phyloP scores from a whole-genome alignment of 2,329 filamentous ascomycete species.

The Lecanoromycetidae sp. region DNA sequence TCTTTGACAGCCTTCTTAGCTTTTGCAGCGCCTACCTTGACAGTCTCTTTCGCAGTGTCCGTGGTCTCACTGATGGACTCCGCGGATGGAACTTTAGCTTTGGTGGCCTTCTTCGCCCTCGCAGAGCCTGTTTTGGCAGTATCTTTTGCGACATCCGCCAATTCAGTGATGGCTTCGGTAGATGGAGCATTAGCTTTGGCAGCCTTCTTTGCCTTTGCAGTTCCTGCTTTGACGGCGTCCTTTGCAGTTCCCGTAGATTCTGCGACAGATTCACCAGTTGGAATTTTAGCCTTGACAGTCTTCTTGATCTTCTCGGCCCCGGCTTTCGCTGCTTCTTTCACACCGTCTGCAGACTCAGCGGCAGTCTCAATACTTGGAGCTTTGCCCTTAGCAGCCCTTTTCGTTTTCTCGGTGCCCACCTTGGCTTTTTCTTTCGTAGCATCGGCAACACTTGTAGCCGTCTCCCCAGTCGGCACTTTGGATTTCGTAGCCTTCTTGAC shows the following conservation, averaged over 20 bases:
- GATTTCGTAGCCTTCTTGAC: neutral
- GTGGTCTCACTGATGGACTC: too few relatives aligned
- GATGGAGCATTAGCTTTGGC: neutral
- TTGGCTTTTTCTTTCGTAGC: neutral
- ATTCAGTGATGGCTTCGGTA: constrained; percentile 4
- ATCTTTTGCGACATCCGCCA: neutral
- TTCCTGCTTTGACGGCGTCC: neutral
- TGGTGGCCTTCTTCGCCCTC: constrained; percentile 18
- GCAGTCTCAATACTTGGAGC: neutral
- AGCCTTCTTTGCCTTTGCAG: constrained; percentile 5
- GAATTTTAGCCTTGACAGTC: constrained; percentile 18
- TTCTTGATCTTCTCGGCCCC: constrained; percentile 27
- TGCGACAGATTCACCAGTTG: neutral
- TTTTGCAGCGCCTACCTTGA: neutral
- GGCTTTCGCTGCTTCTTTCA: constrained; percentile 4
- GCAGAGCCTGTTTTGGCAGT: neutral
- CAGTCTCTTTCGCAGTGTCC: too few relatives aligned
- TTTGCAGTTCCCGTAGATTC: neutral
- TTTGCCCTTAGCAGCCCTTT: constrained; percentile 1
- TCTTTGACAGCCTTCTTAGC: neutral
- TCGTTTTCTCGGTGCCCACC: neutral
- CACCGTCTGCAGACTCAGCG: neutral
- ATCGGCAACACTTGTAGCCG: too few relatives aligned
- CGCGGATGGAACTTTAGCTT: too few relatives aligned
- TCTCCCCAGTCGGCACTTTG: too few relatives aligned